phyloP scores from a whole-genome alignment of 257 asterid genomes.

The Marsdenia floribunda region DNA sequence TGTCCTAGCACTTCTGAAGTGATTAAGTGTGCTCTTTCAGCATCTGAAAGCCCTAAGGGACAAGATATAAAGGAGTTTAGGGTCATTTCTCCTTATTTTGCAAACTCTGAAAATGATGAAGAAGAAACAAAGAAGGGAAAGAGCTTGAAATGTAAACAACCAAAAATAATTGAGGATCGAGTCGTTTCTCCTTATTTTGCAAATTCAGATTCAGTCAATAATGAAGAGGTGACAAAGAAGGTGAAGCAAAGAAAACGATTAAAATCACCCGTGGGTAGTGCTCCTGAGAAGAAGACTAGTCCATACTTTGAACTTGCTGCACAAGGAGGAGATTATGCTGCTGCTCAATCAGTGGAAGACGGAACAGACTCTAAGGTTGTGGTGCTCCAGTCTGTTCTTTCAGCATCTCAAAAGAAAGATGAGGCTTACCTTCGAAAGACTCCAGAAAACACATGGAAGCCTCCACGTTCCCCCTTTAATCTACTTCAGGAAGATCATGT shows the following conservation, averaged over 20 bases:
- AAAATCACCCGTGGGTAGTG: constrained; percentile 6
- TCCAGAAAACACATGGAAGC: constrained; percentile 59
- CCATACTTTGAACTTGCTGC: constrained; percentile 26
- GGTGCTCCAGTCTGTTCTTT: constrained; percentile 23
- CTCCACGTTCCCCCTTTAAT: constrained; percentile 69
- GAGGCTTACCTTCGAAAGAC: constrained; percentile 64
- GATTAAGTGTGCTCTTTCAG: constrained; percentile 26
- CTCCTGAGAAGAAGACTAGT: constrained; percentile 24
- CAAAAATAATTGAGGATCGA: constrained; percentile 20
- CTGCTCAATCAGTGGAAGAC: constrained; percentile 11
- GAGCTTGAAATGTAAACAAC: constrained; percentile 7
- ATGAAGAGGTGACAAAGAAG: constrained; percentile 11
- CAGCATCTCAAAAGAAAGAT: constrained; percentile 49
- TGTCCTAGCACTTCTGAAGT: neutral
- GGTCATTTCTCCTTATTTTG: neutral
- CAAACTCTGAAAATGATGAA: constrained; percentile 12
- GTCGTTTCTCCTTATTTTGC: constrained; percentile 52
- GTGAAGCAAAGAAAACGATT: constrained; percentile 5
- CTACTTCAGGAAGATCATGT: constrained; percentile 85
- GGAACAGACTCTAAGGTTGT: constrained; percentile 12
- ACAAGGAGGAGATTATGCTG: constrained; percentile 21
- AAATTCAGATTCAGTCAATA: constrained; percentile 15
- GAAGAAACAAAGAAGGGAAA: constrained; percentile 7
- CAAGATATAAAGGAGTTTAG: neutral
- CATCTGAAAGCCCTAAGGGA: constrained; percentile 35